Evolutionary conservation across 164 flowering plant species (phyloP).

Genomic region (Tetrastigma voinierianum): DNA sequence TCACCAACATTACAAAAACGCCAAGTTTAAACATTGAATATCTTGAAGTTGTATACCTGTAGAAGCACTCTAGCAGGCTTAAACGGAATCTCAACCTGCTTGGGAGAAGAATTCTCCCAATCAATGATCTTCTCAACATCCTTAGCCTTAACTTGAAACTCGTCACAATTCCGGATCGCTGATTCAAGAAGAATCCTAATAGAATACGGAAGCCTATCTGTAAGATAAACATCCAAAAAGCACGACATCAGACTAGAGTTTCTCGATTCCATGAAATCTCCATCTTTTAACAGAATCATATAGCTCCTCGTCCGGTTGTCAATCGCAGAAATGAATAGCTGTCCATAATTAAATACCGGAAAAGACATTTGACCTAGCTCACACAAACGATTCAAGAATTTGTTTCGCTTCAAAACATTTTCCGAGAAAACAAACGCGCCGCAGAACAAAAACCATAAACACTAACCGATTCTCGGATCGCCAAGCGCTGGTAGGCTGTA

Average conservation of each 20-base stretch:
- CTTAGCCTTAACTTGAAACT: slow-evolving; percentile 76
- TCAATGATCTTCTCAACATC: slow-evolving; percentile 98
- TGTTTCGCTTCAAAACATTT: neutral
- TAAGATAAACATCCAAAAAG: slow-evolving; percentile 3
- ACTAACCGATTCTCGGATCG: slow-evolving; percentile 20
- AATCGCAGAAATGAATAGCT: neutral
- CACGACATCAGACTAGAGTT: neutral
- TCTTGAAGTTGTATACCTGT: slow-evolving; percentile 44
- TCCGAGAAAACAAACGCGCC: neutral
- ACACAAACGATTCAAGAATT: neutral
- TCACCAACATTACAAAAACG: neutral
- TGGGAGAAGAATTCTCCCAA: slow-evolving; percentile 87
- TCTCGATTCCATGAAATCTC: no score
- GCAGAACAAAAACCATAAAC: neutral
- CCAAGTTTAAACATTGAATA: no score
- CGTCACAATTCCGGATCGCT: slow-evolving; percentile 90
- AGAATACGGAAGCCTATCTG: slow-evolving; percentile 88
- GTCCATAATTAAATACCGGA: neutral
- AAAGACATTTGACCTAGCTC: no score
- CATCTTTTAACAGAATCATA: no score
- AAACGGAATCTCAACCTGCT: slow-evolving; percentile 94
- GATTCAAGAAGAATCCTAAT: slow-evolving; percentile 88
- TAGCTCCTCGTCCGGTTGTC: no score
- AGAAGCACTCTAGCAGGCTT: slow-evolving; percentile 98
- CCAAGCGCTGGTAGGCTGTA: slow-evolving; percentile 17